Evolutionary conservation across 1,284 basidiomycete species (phyloP).

Genomic region (Sporisorium graminicola): DNA sequence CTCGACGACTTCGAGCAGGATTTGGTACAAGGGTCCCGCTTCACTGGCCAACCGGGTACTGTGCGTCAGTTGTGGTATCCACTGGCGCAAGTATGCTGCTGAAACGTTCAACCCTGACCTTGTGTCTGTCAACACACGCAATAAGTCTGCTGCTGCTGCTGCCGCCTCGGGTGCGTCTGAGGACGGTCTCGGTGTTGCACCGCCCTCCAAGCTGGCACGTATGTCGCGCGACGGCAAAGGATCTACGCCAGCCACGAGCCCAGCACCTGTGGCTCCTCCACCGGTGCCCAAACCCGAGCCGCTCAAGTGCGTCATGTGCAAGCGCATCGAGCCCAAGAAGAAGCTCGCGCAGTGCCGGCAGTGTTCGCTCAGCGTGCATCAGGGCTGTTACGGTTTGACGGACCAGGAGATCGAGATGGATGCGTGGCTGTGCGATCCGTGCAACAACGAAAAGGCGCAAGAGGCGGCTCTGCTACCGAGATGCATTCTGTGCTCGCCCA

Average conservation of each 20-base stretch:
- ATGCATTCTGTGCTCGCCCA: slow-evolving; percentile 60
- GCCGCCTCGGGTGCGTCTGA: slow-evolving; percentile 41
- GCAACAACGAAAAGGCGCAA: slow-evolving; percentile 61
- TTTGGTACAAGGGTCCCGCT: slow-evolving; percentile 66
- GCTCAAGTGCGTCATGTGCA: slow-evolving; percentile 65
- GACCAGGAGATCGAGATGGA: slow-evolving; percentile 54
- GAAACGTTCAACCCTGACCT: slow-evolving; percentile 58
- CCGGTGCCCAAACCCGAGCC: slow-evolving; percentile 46
- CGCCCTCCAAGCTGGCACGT: slow-evolving; percentile 46
- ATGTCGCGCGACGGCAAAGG: slow-evolving; percentile 44
- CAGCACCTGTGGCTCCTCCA: slow-evolving; percentile 22
- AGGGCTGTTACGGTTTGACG: slow-evolving; percentile 63
- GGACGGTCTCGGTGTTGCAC: slow-evolving; percentile 64
- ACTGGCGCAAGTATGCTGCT: slow-evolving; percentile 69
- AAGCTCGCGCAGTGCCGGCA: slow-evolving; percentile 61
- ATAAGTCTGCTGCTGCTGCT: slow-evolving; percentile 43
- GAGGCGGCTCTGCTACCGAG: slow-evolving; percentile 56
- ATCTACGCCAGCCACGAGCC: slow-evolving; percentile 21
- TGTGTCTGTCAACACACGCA: slow-evolving; percentile 51
- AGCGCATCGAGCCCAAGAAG: slow-evolving; percentile 62
- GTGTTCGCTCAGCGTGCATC: slow-evolving; percentile 65
- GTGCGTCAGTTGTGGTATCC: slow-evolving; percentile 65
- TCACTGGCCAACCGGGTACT: slow-evolving; percentile 58
- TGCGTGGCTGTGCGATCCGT: slow-evolving; percentile 64
- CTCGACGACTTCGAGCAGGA: slow-evolving; percentile 46